A percentile compares a stretch with the other conserved stretches of the same genome.
These are phyloP conservation scores for Rosa multiflora DNA, from an alignment of 306 rosid species.

Conservation along the genomic window DNA sequence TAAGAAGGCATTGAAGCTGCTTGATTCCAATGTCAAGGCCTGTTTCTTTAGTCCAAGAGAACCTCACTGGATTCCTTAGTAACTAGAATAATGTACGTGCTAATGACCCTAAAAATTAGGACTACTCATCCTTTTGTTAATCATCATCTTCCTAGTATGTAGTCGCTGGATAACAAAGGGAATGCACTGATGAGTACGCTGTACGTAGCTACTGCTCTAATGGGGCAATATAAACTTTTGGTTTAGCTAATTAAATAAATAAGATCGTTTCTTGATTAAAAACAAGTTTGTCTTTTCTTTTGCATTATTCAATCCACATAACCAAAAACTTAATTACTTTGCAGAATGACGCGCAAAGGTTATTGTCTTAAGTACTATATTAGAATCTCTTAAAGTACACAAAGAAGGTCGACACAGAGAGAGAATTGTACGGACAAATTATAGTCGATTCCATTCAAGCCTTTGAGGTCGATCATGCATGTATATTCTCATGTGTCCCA, in stretches of 20 bases:
- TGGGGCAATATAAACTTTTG: not conserved
- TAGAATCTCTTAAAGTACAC: too few species aligned
- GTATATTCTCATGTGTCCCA: not conserved
- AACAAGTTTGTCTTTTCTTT: not conserved
- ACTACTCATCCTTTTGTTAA: constrained; percentile 1
- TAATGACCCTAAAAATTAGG: not conserved
- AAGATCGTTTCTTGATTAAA: not conserved
- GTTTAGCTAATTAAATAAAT: not conserved
- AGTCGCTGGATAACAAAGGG: not conserved
- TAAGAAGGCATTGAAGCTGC: constrained; percentile 59
- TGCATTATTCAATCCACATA: not conserved
- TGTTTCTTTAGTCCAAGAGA: constrained; percentile 73
- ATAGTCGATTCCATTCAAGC: not conserved
- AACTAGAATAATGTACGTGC: not conserved
- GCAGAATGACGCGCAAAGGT: not conserved
- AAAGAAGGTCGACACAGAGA: not conserved
- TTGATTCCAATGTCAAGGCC: constrained; percentile 53
- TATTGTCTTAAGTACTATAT: too few species aligned
- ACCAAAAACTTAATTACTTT: not conserved
- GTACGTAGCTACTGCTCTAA: not conserved
- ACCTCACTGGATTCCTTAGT: constrained; percentile 63
- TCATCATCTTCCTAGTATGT: not conserved
- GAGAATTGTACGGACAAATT: not conserved
- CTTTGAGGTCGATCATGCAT: not conserved
- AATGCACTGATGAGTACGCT: not conserved